Conservation (phyloP, 208 protist species). For the Trichomonas tenax region DNA sequence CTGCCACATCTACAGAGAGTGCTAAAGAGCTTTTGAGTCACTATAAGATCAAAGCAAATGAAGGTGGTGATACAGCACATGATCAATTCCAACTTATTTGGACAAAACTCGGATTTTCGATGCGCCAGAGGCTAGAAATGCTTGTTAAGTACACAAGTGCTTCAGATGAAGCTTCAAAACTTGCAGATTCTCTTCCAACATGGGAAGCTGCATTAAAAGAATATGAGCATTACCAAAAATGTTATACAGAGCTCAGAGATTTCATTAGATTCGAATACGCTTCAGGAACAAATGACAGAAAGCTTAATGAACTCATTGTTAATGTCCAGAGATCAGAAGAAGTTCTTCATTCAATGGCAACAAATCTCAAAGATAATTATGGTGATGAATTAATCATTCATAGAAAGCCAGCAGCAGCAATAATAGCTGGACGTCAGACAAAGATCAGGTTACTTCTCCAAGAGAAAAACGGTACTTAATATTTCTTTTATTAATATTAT, state of each 20-base stretch:
- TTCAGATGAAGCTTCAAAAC: background rate
- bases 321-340: background rate
- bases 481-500: too few relatives aligned
- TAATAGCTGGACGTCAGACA: background rate
- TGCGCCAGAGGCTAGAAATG: background rate
- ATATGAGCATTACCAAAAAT: background rate
- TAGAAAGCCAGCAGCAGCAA: background rate
- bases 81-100: background rate
- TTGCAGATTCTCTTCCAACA: background rate
- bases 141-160: background rate
- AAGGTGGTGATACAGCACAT: background rate
- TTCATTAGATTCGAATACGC: background rate
- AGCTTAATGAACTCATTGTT: background rate
- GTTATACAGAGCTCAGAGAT: background rate
- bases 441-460: background rate
- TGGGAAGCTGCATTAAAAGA: background rate
- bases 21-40: background rate
- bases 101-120: background rate
- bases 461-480: background rate
- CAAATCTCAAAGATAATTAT: background rate
- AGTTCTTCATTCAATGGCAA: background rate
- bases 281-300: background rate
- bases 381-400: background rate
- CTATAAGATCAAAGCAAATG: background rate
- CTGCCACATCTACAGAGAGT: background rate